A percentile compares a stretch with the other conserved stretches of the same genome.
phyloP scores from a whole-genome alignment of 148 eudicot species.

The Rhododendron vialii region DNA sequence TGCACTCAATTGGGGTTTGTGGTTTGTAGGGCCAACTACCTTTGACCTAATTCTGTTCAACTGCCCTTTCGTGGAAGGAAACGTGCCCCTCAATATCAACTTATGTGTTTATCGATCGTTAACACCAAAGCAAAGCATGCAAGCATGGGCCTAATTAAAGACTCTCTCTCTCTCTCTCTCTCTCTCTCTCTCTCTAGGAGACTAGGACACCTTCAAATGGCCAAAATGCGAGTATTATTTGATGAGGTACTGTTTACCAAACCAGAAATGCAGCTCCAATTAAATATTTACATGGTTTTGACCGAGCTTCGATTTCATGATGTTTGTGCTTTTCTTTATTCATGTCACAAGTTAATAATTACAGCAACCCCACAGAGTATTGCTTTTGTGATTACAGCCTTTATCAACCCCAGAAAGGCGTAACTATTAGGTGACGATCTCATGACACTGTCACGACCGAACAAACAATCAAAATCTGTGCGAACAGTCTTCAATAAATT shows the following conservation, averaged over 20 bases:
- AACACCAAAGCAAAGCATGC: slow-evolving; percentile 11
- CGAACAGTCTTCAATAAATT: too few relatives aligned
- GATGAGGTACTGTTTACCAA: not conserved
- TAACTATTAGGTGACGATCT: not conserved
- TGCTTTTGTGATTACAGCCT: too few relatives aligned
- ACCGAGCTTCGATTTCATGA: not conserved
- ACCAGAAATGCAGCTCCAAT: not conserved
- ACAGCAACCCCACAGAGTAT: too few relatives aligned
- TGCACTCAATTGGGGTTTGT: not conserved
- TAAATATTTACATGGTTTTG: not conserved
- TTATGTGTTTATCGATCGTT: not conserved
- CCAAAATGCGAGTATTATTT: not conserved
- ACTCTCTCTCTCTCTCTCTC: not conserved
- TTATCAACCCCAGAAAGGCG: not conserved
- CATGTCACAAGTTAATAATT: not conserved
- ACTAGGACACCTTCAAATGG: not conserved
- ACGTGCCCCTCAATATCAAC: not conserved
- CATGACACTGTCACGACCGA: not conserved
- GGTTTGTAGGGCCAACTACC: slow-evolving; percentile 35
- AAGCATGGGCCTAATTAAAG: not conserved
- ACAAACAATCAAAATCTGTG: too few relatives aligned
- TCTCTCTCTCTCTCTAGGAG: not conserved
- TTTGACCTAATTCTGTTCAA: slow-evolving; percentile 49
- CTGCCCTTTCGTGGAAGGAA: slow-evolving; percentile 25
- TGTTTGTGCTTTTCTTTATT: not conserved